These are phyloP conservation scores for Pythium scleroteichum DNA, from an alignment of 352 stramenopile genomes.

Conservation along the genomic window DNA sequence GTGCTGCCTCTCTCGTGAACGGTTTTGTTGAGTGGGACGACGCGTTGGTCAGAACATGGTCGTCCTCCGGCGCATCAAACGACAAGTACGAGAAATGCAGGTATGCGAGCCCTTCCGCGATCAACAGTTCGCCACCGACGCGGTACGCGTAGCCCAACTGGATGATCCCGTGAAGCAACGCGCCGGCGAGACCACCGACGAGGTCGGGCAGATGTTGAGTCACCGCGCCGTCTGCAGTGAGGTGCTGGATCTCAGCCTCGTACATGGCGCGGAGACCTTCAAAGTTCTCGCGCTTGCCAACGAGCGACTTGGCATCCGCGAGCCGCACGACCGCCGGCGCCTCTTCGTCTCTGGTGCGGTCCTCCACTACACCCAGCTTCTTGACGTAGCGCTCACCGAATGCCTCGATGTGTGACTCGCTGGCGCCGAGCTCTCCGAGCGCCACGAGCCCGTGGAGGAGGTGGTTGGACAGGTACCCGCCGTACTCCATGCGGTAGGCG, in stretches of 20 bases:
- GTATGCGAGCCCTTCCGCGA: constrained; percentile 40
- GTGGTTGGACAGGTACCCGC: constrained; percentile 40
- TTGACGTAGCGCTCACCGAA: constrained; percentile 30
- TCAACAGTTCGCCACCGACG: constrained; percentile 27
- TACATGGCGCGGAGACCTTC: constrained; percentile 38
- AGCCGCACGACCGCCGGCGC: constrained; percentile 12
- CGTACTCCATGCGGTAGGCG: constrained; percentile 40
- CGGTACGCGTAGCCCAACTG: constrained; percentile 42
- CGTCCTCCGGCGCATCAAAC: constrained; percentile 24
- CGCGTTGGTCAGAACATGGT: not conserved
- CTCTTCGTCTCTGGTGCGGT: constrained; percentile 14
- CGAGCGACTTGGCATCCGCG: constrained; percentile 18
- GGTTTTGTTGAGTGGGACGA: not conserved
- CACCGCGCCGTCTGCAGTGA: constrained; percentile 28
- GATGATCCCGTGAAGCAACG: constrained; percentile 41
- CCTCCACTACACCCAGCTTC: constrained; percentile 29
- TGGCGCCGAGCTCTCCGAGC: constrained; percentile 33
- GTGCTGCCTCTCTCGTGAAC: constrained; percentile 25
- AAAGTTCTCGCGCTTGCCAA: constrained; percentile 35
- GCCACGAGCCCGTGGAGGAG: constrained; percentile 37
- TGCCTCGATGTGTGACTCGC: constrained; percentile 22
- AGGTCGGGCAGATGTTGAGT: constrained; percentile 30
- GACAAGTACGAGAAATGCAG: constrained; percentile 38
- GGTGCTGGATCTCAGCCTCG: constrained; percentile 29
- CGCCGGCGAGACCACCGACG: constrained; percentile 33